phyloP scores from a whole-genome alignment of 257 asterid genomes.

The Nicotiana attenuata region DNA sequence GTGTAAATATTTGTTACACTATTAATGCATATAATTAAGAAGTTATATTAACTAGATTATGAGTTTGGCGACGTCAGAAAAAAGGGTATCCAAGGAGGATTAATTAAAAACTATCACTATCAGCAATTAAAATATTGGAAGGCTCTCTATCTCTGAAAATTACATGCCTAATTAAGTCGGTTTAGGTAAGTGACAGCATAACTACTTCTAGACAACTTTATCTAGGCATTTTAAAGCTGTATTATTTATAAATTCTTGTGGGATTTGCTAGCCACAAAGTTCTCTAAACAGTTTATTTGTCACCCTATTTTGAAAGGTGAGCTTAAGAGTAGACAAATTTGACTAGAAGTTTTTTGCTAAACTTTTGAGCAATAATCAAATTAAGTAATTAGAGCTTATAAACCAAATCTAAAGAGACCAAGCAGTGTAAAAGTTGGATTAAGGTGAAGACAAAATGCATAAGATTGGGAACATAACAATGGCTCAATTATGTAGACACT shows the following conservation, averaged over 20 bases:
- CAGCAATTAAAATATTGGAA: background rate
- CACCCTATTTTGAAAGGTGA: conserved; percentile 28
- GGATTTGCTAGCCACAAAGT: conserved; percentile 28
- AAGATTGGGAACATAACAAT: conserved; percentile 10
- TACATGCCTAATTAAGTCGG: conserved; percentile 17
- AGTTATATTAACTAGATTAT: background rate
- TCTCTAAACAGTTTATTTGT: conserved; percentile 13
- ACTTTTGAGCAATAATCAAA: conserved; percentile 16
- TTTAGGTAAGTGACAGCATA: conserved; percentile 23
- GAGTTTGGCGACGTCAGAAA: conserved; percentile 12
- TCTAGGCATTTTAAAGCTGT: background rate
- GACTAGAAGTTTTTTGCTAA: conserved; percentile 28
- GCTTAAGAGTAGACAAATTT: conserved; percentile 43
- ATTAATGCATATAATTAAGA: background rate
- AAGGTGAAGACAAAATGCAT: conserved; percentile 18
- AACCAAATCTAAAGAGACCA: background rate
- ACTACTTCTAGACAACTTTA: conserved; percentile 25
- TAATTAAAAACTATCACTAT: conserved; percentile 17
- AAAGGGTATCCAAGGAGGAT: conserved; percentile 41
- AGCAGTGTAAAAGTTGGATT: conserved; percentile 13
- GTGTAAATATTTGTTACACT: background rate
- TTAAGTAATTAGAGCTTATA: background rate
- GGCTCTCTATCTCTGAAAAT: background rate
- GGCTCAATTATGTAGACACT: conserved; percentile 9
- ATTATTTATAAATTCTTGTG: background rate